Evolutionary conservation across 1,139 yeast genomes (phyloP).

Genomic region (Kurtzmaniella quercitrusa): DNA sequence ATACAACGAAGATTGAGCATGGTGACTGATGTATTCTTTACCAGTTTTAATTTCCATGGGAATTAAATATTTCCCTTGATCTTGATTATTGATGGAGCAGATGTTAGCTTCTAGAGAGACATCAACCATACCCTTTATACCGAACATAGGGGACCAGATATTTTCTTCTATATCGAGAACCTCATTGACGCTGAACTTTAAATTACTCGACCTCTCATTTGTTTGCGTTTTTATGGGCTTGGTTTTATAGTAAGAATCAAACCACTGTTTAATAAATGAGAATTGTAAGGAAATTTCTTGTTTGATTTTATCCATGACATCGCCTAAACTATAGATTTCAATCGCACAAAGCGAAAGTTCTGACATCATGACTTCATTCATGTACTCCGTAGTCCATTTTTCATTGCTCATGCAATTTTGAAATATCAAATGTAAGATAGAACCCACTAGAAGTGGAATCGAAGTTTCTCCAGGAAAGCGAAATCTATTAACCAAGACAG

Average conservation of each 20-base stretch:
- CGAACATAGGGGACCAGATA: conserved; percentile 87
- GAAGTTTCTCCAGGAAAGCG: conserved; percentile 54
- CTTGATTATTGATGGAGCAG: conserved; percentile 8
- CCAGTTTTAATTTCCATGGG: conserved; percentile 95
- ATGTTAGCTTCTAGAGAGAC: conserved; percentile 69
- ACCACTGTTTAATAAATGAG: conserved; percentile 64
- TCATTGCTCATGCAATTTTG: conserved; percentile 57
- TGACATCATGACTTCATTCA: conserved; percentile 42
- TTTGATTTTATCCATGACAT: conserved; percentile 43
- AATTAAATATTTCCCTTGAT: conserved; percentile 43
- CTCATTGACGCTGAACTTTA: conserved; percentile 53
- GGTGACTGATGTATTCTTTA: conserved; percentile 59
- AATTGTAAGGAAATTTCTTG: conserved; percentile 48
- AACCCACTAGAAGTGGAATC: conserved; percentile 68
- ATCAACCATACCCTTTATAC: conserved; percentile 88
- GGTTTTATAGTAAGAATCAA: conserved; percentile 37
- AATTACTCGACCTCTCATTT: conserved; percentile 26
- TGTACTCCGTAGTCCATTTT: conserved; percentile 38
- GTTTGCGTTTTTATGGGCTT: conserved; percentile 33
- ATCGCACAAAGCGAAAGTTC: conserved; percentile 43
- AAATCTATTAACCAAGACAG: conserved; percentile 56
- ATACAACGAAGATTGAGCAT: conserved; percentile 87
- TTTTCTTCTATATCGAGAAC: conserved; percentile 85
- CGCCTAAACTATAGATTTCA: conserved; percentile 56
- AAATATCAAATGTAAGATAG: conserved; percentile 71